A percentile compares a stretch with the other conserved stretches of the same genome.
Conservation (phyloP, 768 basidiomycete species). For the Xerocomellus amylosporus region DNA sequence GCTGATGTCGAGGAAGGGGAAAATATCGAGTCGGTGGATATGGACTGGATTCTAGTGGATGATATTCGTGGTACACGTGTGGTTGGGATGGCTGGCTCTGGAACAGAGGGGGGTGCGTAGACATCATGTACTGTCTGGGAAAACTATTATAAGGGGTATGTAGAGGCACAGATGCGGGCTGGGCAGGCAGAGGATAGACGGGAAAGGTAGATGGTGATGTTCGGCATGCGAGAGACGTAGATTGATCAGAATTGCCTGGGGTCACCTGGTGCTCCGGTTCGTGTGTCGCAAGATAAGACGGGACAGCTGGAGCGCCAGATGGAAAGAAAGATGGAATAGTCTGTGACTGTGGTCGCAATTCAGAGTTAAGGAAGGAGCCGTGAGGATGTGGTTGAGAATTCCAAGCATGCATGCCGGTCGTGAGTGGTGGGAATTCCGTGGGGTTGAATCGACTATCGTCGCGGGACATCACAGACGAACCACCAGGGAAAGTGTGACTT, state of each 20-base stretch:
- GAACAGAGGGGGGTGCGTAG: conserved; percentile 36
- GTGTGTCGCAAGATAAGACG: background rate
- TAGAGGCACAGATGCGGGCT: conserved; percentile 24
- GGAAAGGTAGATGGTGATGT: conserved; percentile 18
- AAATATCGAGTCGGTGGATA: conserved; percentile 41
- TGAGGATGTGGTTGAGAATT: background rate
- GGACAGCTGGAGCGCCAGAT: background rate
- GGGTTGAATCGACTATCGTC: conserved; percentile 4
- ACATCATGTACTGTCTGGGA: conserved; percentile 47
- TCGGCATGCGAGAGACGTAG: background rate
- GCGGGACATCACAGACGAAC: conserved; percentile 1
- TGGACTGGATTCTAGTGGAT: conserved; percentile 36
- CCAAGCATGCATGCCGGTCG: background rate
- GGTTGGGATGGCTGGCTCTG: conserved; percentile 31
- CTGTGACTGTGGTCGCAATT: conserved; percentile 5
- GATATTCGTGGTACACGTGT: conserved; percentile 37
- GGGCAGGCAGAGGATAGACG: conserved; percentile 21
- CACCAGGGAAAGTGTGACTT: background rate
- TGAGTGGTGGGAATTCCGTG: background rate
- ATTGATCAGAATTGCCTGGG: background rate
- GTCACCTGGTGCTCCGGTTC: background rate
- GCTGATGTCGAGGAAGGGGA: conserved; percentile 36
- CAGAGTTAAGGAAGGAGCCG: background rate
- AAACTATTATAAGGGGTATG: conserved; percentile 38
- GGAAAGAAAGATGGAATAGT: background rate